Evolutionary conservation across 345 rosid genomes (phyloP).

Genomic region (Adansonia digitata): DNA sequence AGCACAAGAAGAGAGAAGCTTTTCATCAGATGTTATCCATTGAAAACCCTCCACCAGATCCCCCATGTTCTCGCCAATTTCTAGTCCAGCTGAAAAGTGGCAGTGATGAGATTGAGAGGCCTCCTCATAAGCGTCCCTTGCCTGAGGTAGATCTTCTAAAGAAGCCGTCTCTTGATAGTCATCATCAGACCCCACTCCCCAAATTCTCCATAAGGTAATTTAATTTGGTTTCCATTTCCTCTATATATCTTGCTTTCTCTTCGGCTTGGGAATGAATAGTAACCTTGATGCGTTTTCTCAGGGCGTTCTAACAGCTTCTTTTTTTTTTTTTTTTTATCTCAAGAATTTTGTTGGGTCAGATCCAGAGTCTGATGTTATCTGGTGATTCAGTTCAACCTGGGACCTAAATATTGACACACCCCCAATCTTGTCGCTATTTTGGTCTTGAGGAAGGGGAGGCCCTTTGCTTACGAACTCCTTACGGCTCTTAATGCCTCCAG

Average conservation of each 20-base stretch:
- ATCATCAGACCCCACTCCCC: slow-evolving; percentile 30
- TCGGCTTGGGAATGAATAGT: slow-evolving; percentile 14
- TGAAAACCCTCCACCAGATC: slow-evolving; percentile 73
- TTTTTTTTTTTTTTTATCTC: slow-evolving; percentile 25
- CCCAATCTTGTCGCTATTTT: slow-evolving; percentile 27
- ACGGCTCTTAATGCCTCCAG: slow-evolving; percentile 6
- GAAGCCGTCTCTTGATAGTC: slow-evolving; percentile 23
- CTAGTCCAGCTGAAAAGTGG: slow-evolving; percentile 23
- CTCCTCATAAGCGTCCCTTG: slow-evolving; percentile 37
- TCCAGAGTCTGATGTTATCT: slow-evolving; percentile 30
- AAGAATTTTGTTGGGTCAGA: slow-evolving; percentile 42
- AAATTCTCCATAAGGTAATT: slow-evolving; percentile 83
- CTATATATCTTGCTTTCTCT: slow-evolving; percentile 6
- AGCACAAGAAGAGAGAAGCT: slow-evolving; percentile 61
- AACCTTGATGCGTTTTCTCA: slow-evolving; percentile 17
- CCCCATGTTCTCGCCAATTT: slow-evolving; percentile 47
- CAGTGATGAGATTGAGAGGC: slow-evolving; percentile 35
- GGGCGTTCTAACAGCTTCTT: slow-evolving; percentile 12
- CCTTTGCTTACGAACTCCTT: slow-evolving; percentile 19
- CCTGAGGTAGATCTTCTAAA: slow-evolving; percentile 44
- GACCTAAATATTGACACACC: slow-evolving; percentile 21
- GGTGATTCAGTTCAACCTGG: slow-evolving; percentile 30
- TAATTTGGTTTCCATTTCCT: neutral
- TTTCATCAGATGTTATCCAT: slow-evolving; percentile 82
- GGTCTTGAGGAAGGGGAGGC: slow-evolving; percentile 7